Percentiles rank a stretch among this genome's conserved stretches.
Conservation (phyloP, 1,284 basidiomycete genomes). For the Trametes pubescens region DNA sequence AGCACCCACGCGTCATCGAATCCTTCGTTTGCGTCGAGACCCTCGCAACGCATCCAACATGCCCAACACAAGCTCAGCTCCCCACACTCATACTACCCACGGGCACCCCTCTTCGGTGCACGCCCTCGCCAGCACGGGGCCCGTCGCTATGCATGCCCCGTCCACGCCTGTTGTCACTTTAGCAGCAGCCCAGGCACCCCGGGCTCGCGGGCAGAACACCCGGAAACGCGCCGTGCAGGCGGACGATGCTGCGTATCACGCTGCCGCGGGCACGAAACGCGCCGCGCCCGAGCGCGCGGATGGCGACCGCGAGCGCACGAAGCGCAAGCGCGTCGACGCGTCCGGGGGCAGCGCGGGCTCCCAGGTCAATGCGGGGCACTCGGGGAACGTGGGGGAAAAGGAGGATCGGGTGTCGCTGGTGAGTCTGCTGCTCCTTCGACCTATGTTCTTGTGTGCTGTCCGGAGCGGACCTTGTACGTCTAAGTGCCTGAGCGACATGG, state of each 20-base stretch:
- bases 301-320: constrained; percentile 67
- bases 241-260: constrained; percentile 45
- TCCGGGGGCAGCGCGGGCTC: constrained; percentile 35
- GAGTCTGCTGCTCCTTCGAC: constrained; percentile 35
- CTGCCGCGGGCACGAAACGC: constrained; percentile 38
- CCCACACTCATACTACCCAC: constrained; percentile 15
- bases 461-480: not conserved
- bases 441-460: not conserved
- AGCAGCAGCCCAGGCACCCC: constrained; percentile 22
- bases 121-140: not conserved
- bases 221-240: constrained; percentile 39
- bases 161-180: constrained; percentile 9
- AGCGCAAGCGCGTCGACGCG: constrained; percentile 68
- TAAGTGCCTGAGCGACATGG: constrained; percentile 7
- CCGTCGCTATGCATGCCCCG: not conserved
- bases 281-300: constrained; percentile 48
- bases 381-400: constrained; percentile 36
- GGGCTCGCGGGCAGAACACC: constrained; percentile 33
- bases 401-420: constrained; percentile 53
- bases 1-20: constrained; percentile 1
- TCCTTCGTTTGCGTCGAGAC: not conserved
- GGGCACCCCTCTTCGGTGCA: constrained; percentile 13
- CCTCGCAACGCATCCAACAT: constrained; percentile 1
- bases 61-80: constrained; percentile 10
- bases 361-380: not conserved